Evolutionary conservation across 1,284 basidiomycete species (phyloP).

Genomic region (Fomitopsis betulina): DNA sequence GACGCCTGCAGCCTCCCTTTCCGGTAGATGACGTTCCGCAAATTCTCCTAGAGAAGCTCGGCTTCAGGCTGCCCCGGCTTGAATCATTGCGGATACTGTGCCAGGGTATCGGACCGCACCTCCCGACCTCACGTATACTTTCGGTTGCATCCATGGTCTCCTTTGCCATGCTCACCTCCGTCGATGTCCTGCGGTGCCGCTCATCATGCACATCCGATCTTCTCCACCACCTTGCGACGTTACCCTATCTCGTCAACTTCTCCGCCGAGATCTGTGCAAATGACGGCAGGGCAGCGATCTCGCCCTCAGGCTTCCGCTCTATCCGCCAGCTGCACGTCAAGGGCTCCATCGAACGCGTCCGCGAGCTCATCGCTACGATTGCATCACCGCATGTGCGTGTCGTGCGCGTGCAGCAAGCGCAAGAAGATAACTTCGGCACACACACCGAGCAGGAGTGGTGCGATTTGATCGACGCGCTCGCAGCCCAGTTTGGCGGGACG

Average conservation of each 20-base stretch:
- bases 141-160: neutral
- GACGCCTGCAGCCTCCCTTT: neutral
- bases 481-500: neutral
- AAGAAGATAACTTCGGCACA: neutral
- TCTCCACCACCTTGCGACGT: neutral
- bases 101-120: neutral
- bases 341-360: neutral
- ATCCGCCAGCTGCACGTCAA: neutral
- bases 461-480: neutral
- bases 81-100: neutral
- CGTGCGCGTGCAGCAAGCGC: neutral
- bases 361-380: neutral
- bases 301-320: neutral
- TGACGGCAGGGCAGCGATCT: neutral
- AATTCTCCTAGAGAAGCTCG: neutral
- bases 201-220: neutral
- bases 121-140: neutral
- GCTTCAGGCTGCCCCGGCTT: neutral
- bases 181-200: neutral
- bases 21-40: neutral
- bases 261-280: neutral
- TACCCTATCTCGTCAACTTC: neutral
- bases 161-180: neutral
- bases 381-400: neutral
- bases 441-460: neutral